Evolutionary conservation across 306 rosid genomes (phyloP), one percentile per base, ranked within the genome.

Genomic region (Vicia sativa): DNA sequence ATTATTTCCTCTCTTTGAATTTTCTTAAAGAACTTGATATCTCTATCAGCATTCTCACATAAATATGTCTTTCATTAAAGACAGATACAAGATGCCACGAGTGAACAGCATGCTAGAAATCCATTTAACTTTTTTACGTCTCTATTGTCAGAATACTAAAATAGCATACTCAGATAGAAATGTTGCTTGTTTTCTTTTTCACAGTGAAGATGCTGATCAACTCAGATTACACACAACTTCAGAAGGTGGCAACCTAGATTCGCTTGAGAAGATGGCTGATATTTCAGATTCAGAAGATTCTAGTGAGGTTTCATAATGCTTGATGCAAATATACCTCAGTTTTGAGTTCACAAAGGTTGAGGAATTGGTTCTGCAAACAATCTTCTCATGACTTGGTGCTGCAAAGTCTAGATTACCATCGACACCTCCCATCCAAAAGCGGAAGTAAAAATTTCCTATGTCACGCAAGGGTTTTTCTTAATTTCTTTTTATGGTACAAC

Each of bases 201-300:
- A 39, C 90, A 93, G 97, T 58, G 98, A 90, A 18, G 98, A 93
- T 73, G 95, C 95, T 28, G 90, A 88, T 58, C 71, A 79, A 81
- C 83, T 90, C 64, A 83, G 98, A 77, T 46, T 85, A 39, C 93
- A 90, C 81, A 86, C 96, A 0, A 71, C 83, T 34, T 86, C 96
- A 43, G 97, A 93, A 71, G 90, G 74, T 38, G 97, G 95, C 48
- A 91, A 81, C 72, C 72, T 93, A 49, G 96, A 88, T 63, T 79
- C 83, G 7, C 93, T 93, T 43, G 87, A 93, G 80, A 85, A 84
- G 71, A 88, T 90, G 98, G 84, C 79, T 53, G 95, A 85, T 12
- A 75, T 23, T 79, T 85, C 88, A 59, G 96, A 90, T 77, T 68
- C 86, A 38, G 91, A 84, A 69, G 87, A 78, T 75, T 73, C 85